A percentile compares a stretch with the other conserved stretches of the same genome.
Conservation (phyloP, 768 basidiomycete species). For the Leccinellum rugosiceps region DNA sequence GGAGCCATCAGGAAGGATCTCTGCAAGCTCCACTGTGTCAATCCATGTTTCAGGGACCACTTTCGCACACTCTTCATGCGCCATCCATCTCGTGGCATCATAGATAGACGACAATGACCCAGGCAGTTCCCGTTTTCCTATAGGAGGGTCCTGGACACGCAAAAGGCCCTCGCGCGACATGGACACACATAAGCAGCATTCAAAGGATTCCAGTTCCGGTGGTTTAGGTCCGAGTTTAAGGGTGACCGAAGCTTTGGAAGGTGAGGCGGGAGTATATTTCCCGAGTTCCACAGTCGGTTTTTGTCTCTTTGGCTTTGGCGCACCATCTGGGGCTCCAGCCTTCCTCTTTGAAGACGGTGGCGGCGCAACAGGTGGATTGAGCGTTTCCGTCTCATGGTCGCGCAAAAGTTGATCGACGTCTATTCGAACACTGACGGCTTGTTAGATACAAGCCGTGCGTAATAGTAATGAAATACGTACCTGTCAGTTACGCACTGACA, state of each 20-base stretch:
- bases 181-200: conserved; percentile 69
- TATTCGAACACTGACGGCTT: conserved; percentile 72
- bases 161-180: conserved; percentile 51
- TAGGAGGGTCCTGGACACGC: conserved; percentile 65
- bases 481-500: conserved; percentile 76
- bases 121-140: conserved; percentile 48
- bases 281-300: conserved; percentile 10
- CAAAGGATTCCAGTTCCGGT: conserved; percentile 51
- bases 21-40: conserved; percentile 54
- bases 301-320: conserved; percentile 26
- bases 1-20: conserved; percentile 30
- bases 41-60: conserved; percentile 93
- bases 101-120: conserved; percentile 31
- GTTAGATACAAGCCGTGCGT: conserved; percentile 7
- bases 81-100: conserved; percentile 53
- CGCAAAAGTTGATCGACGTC: conserved; percentile 84
- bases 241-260: conserved; percentile 49
- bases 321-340: conserved; percentile 28
- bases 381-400: conserved; percentile 55
- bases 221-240: conserved; percentile 67
- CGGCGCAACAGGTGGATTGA: conserved; percentile 3
- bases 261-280: conserved; percentile 10
- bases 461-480: conserved; percentile 35
- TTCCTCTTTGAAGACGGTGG: conserved; percentile 39
- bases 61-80: conserved; percentile 76